Evolutionary conservation across 345 rosid genomes (phyloP).

Genomic region (Ceriops zippeliana): DNA sequence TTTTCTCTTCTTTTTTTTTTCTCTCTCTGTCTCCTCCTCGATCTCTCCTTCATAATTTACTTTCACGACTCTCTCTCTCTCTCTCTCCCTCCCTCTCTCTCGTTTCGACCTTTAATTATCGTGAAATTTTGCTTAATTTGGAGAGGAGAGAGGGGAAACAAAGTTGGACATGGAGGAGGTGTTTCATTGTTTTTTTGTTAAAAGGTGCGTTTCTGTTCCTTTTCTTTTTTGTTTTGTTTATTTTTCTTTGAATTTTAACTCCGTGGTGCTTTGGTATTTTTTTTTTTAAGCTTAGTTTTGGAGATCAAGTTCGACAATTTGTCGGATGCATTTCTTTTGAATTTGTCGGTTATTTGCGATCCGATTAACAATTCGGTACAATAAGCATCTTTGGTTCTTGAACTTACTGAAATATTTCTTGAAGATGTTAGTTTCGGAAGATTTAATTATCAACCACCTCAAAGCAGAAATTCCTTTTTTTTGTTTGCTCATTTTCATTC

Average conservation of each 20-base stretch:
- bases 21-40: not conserved
- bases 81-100: conserved; percentile 2
- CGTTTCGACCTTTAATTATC: not conserved
- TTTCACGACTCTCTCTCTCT: conserved; percentile 7
- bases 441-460: not conserved
- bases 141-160: conserved; percentile 26
- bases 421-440: conserved; percentile 7
- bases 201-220: conserved; percentile 36
- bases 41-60: conserved; percentile 15
- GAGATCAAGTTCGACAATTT: conserved; percentile 3
- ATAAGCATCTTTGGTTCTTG: not conserved
- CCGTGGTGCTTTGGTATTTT: not conserved
- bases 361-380: conserved; percentile 15
- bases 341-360: conserved; percentile 11
- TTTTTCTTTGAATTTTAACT: not conserved
- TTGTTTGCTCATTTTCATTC: conserved; percentile 3
- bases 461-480: not conserved
- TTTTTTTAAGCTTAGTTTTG: conserved; percentile 3
- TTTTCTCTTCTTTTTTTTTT: conserved; percentile 7
- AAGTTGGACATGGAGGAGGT: conserved; percentile 23
- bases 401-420: conserved; percentile 3
- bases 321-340: not conserved
- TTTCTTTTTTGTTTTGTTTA: not conserved
- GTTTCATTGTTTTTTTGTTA: not conserved
- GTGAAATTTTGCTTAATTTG: conserved; percentile 18